Conservation (phyloP, 352 stramenopile genomes). For the Pythium vanterpoolii region DNA sequence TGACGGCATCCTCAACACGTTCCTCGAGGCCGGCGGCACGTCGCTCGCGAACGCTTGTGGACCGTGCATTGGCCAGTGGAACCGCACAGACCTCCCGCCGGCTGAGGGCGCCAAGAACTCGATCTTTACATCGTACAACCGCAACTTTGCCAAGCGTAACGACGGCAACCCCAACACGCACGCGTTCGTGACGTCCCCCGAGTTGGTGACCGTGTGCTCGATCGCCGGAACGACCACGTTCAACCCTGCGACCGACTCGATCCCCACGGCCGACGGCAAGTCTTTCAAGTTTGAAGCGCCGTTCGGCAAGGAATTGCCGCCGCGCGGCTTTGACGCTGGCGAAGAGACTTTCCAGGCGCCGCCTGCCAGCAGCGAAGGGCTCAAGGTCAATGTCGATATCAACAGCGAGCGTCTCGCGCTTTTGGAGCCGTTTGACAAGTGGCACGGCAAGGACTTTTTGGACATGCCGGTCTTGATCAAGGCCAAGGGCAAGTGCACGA, state of each 20-base stretch:
- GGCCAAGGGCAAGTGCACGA: slow-evolving; percentile 95
- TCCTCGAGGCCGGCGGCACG: slow-evolving; percentile 84
- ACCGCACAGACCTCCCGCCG: slow-evolving; percentile 85
- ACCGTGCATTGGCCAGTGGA: slow-evolving; percentile 94
- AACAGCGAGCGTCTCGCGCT: slow-evolving; percentile 87
- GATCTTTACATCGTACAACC: slow-evolving; percentile 95
- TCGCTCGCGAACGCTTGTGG: slow-evolving; percentile 92
- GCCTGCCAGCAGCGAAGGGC: slow-evolving; percentile 49
- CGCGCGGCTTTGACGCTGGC: slow-evolving; percentile 87
- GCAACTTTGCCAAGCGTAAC: slow-evolving; percentile 94
- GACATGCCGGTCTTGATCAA: slow-evolving; percentile 92
- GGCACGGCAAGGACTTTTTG: slow-evolving; percentile 87
- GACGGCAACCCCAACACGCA: slow-evolving; percentile 92
- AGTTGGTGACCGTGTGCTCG: slow-evolving; percentile 89
- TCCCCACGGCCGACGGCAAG: slow-evolving; percentile 80
- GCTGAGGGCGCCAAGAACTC: slow-evolving; percentile 90
- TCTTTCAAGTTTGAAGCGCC: slow-evolving; percentile 90
- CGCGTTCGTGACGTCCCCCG: slow-evolving; percentile 91
- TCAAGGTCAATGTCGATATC: slow-evolving; percentile 80
- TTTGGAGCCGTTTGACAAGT: slow-evolving; percentile 85
- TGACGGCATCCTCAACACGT: slow-evolving; percentile 90
- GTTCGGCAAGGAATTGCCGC: slow-evolving; percentile 90
- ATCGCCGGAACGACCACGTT: slow-evolving; percentile 90
- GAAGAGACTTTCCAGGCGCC: slow-evolving; percentile 92
- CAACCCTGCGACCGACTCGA: slow-evolving; percentile 89